Conservation (phyloP, 2,329 filamentous ascomycete species). For the Ophiocordyceps unilateralis region DNA sequence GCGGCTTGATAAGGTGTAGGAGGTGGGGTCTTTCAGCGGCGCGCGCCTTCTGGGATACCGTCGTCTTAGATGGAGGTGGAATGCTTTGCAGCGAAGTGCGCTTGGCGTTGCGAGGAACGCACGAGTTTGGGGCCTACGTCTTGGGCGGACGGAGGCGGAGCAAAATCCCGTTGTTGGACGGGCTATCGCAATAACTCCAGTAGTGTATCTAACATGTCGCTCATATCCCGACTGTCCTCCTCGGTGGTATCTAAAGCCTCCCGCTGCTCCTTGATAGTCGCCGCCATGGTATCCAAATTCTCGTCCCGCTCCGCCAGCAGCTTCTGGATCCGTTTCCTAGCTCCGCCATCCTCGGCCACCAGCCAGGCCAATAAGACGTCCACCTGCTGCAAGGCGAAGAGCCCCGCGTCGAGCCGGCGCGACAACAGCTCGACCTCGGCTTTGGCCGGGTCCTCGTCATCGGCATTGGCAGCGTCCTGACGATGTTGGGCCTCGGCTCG, state of each 20-base stretch:
- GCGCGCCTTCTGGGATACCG: not conserved
- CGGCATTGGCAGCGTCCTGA: conserved; percentile 1
- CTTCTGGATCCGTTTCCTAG: conserved; percentile 43
- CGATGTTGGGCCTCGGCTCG: conserved; percentile 29
- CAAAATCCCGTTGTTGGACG: not conserved
- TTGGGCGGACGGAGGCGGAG: not conserved
- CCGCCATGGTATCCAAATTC: conserved; percentile 41
- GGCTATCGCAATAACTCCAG: conserved; percentile 27
- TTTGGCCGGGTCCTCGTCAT: conserved; percentile 22
- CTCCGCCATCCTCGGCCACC: conserved; percentile 70
- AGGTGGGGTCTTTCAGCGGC: not conserved
- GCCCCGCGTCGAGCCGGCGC: conserved; percentile 61
- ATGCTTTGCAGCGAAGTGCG: not conserved
- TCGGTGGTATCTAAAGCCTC: conserved; percentile 36
- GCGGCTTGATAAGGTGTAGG: conserved; percentile 8
- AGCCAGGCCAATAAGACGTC: conserved; percentile 84
- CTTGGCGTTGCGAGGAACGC: not conserved
- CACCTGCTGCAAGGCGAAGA: conserved; percentile 68
- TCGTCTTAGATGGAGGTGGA: not conserved
- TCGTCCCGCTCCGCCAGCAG: conserved; percentile 54
- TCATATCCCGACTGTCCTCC: conserved; percentile 38
- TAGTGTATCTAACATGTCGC: conserved; percentile 36
- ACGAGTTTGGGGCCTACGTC: not conserved
- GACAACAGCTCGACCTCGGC: conserved; percentile 57
- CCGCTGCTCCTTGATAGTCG: conserved; percentile 47